phyloP scores from a whole-genome alignment of 345 rosid species.

The Linum trigynum region DNA sequence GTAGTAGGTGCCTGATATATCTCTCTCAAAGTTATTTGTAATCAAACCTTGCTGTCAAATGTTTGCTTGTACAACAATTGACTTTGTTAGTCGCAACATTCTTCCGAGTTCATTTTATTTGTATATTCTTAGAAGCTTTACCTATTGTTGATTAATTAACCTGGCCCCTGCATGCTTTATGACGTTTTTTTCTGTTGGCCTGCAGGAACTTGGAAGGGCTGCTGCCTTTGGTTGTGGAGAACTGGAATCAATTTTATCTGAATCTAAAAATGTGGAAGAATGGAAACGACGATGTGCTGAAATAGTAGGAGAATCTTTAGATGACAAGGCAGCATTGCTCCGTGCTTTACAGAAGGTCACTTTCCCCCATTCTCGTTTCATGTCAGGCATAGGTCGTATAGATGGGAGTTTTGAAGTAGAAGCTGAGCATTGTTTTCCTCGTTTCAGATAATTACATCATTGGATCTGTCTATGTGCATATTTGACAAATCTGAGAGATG shows the following conservation, averaged over 20 bases:
- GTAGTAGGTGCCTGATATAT: neutral
- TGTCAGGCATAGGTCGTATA: neutral
- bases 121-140: neutral
- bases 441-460: constrained; percentile 41
- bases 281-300: constrained; percentile 44
- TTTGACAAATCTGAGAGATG: constrained; percentile 31
- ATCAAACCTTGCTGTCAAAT: neutral
- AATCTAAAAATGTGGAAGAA: constrained; percentile 47
- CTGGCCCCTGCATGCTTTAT: neutral
- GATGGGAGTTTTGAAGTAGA: constrained; percentile 2
- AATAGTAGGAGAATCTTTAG: constrained; percentile 22
- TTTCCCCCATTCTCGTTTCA: neutral
- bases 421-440: constrained; percentile 8
- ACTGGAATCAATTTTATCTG: constrained; percentile 36
- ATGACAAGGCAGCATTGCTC: constrained; percentile 24
- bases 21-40: neutral
- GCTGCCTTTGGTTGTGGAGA: constrained; percentile 45
- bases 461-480: constrained; percentile 37
- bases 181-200: constrained; percentile 7
- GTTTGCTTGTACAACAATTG: neutral
- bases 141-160: no score
- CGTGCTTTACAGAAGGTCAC: constrained; percentile 42
- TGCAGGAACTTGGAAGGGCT: constrained; percentile 42
- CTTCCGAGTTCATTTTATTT: neutral
- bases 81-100: neutral